Evolutionary conservation across 306 rosid species (phyloP), one percentile per base, ranked within the genome.

Genomic region (Cicer chorassanicum): DNA sequence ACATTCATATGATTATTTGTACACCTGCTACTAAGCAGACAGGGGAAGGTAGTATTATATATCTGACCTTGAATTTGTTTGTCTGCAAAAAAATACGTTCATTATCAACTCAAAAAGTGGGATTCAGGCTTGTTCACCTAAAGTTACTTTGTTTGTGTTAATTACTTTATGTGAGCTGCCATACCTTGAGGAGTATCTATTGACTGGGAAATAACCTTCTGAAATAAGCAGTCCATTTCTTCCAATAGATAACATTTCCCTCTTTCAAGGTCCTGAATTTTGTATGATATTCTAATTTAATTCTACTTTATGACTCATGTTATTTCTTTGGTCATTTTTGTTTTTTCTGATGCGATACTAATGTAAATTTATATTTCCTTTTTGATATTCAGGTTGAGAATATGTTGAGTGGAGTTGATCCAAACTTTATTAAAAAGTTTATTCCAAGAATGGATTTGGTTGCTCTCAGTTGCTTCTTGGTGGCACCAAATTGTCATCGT

Each of bases 401-500:
- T 80, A 81, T 95, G 84, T 77, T 95, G 88, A 77, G 73, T 45
- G 93, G 59, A 84, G 82, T 95, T 18, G 96, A 92, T 83, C 80
- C 86, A 6, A 72, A 81, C 29, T 82, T 95, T 54, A 83, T 92
- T 9, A 63, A 78, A 65, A 89, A 85, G 72, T 87, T 77, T 84
- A 86, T 95, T 69, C 75, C 89, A 12, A 78, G 85, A 70, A 72
- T 36, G 63, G 85, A 83, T 70, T 85, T 90, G 73, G 82, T 89
- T 68, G 46, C 59, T 66, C 74, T 95, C 53, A 81, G 63, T 74
- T 70, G 85, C 80, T 92, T 95, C 80, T 91, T 84, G 4, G 96
- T 95, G 73, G 89, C 97, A 12, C 96, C 99, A 11, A 95, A 95
- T 83, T 71, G 83, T 78, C 97, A 90, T 77, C 97, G 98, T 12